These are phyloP conservation scores for Pseudozyma thailandica DNA, from an alignment of 1,284 basidiomycete genomes.

Conservation along the genomic window DNA sequence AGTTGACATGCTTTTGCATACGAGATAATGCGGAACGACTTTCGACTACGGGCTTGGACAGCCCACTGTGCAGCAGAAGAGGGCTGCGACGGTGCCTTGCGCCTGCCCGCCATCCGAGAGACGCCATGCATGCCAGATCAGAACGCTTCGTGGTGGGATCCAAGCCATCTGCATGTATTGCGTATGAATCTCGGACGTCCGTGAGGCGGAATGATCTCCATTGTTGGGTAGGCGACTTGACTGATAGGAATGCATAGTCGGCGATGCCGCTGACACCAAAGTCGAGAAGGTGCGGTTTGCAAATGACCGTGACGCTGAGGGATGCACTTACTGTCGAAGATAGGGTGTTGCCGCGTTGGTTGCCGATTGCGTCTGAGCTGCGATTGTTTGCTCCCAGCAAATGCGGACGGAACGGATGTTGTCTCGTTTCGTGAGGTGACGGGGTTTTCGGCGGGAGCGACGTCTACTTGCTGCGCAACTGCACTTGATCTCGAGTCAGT, in stretches of 20 bases:
- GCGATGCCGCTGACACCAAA: no score
- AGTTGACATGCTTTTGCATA: conserved; percentile 19
- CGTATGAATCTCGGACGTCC: no score
- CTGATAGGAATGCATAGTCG: no score
- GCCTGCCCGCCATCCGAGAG: background rate
- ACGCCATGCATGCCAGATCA: background rate
- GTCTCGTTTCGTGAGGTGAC: conserved; percentile 2
- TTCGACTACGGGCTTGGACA: background rate
- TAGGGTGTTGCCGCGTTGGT: background rate
- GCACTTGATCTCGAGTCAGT: no score
- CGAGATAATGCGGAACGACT: background rate
- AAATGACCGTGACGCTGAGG: background rate
- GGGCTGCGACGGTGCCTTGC: background rate
- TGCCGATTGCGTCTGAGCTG: background rate
- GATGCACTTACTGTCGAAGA: background rate
- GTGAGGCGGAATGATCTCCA: no score
- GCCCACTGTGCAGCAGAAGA: background rate
- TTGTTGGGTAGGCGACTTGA: no score
- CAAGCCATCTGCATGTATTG: no score
- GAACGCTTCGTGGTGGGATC: background rate
- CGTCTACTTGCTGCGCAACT: no score
- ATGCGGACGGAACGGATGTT: conserved; percentile 6
- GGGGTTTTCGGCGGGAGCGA: no score
- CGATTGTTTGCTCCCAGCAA: background rate
- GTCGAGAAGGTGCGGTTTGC: background rate